Evolutionary conservation across 768 basidiomycete genomes (phyloP).

Genomic region (Amanita pallidorosea): DNA sequence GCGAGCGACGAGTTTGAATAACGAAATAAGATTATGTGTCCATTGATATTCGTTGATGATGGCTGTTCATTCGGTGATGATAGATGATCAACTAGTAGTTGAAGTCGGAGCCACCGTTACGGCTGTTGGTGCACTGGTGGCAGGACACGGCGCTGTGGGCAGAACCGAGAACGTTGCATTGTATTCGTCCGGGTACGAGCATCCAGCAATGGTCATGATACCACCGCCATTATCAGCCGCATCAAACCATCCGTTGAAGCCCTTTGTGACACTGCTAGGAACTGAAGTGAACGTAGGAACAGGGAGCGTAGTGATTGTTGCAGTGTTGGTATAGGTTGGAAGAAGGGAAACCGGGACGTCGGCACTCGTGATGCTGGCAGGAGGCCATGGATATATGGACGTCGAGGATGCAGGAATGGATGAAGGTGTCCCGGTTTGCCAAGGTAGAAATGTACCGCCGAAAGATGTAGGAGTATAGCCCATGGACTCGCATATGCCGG

Average conservation of each 20-base stretch:
- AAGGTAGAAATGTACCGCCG: conserved; percentile 32
- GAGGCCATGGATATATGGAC: conserved; percentile 41
- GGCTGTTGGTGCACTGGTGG: neutral
- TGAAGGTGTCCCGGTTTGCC: conserved; percentile 50
- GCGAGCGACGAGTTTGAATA: neutral
- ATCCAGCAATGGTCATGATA: conserved; percentile 29
- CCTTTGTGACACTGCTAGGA: conserved; percentile 23
- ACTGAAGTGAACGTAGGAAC: conserved; percentile 17
- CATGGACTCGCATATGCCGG: conserved; percentile 50
- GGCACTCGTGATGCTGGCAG: conserved; percentile 32
- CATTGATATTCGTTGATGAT: neutral
- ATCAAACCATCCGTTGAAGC: conserved; percentile 36
- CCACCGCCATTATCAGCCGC: conserved; percentile 25
- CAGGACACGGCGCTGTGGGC: conserved; percentile 16
- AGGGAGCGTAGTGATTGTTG: conserved; percentile 39
- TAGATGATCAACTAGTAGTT: neutral
- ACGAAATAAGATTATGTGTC: neutral
- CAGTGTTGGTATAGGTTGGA: conserved; percentile 54
- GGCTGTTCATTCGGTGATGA: neutral
- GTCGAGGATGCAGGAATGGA: conserved; percentile 30
- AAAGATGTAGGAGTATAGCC: conserved; percentile 24
- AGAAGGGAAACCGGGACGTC: conserved; percentile 27
- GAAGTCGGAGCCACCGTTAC: neutral
- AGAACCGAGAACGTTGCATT: conserved; percentile 11
- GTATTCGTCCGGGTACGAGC: conserved; percentile 32